Percentiles rank a stretch among this genome's conserved stretches.
Conservation (phyloP, 192 early-diverging fungal genomes). For the Glomus cerebriforme region DNA sequence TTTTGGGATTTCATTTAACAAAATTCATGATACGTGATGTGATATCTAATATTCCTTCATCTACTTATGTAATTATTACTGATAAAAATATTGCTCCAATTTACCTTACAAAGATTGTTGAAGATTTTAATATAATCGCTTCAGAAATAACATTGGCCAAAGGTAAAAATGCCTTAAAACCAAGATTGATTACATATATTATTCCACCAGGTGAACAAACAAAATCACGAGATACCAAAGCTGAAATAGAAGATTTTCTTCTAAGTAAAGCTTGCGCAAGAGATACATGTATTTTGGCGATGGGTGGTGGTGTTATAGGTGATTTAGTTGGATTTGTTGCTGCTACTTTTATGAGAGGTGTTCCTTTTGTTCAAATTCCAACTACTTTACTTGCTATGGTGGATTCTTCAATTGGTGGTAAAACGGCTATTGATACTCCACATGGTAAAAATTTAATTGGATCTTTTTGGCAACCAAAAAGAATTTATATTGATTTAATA, state of each 20-base stretch:
- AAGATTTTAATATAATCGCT: slow-evolving; percentile 52
- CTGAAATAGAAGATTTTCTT: slow-evolving; percentile 89
- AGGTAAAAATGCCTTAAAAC: slow-evolving; percentile 12
- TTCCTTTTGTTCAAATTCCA: slow-evolving; percentile 92
- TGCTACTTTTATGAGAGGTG: slow-evolving; percentile 97
- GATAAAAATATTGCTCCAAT: slow-evolving; percentile 81
- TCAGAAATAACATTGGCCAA: slow-evolving; percentile 34
- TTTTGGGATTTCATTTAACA: slow-evolving; percentile 81
- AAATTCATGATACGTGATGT: slow-evolving; percentile 76
- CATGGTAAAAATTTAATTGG: slow-evolving; percentile 95
- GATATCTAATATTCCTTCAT: slow-evolving; percentile 66
- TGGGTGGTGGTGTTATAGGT: slow-evolving; percentile 97
- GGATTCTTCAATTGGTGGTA: slow-evolving; percentile 96
- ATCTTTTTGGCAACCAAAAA: slow-evolving; percentile 94
- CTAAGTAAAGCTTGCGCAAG: slow-evolving; percentile 82
- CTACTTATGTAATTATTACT: slow-evolving; percentile 86
- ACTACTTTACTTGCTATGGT: slow-evolving; percentile 97
- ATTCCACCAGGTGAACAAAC: slow-evolving; percentile 86
- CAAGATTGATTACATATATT: slow-evolving; percentile 72
- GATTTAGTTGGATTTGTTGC: slow-evolving; percentile 97
- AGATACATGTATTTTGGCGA: slow-evolving; percentile 88
- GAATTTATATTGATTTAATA: slow-evolving; percentile 88
- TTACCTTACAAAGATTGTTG: slow-evolving; percentile 65
- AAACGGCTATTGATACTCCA: slow-evolving; percentile 96
- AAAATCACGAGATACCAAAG: slow-evolving; percentile 88